Base-by-base conservation (phyloP, 768 basidiomycete species). In the Asterophora parasitica region DNA sequence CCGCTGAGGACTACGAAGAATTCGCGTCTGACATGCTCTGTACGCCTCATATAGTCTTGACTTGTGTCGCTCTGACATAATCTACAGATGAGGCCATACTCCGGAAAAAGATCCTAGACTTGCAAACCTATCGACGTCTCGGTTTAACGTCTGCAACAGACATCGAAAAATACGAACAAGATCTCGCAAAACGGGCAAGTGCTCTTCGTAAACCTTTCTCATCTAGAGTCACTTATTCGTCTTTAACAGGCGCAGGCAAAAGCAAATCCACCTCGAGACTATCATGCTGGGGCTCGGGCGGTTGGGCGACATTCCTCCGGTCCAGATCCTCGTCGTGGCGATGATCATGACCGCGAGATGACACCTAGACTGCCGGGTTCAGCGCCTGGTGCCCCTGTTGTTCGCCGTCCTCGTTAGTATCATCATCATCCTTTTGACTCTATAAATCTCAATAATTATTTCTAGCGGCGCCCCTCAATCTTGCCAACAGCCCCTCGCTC, bases 1-100 rank as follows among this genome's bases (percentile, higher is more conserved):
- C 92, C 0, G 85, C 88, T 1, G 82, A 88, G 49, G 95, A 99
- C 60, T 94, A 86, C 56, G 96, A 99, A 62, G 74, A 74, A 3
- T 89, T 98, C 61, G 74, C 85, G 4, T 78, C 92, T 9, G 95
- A 96, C 46, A 78, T 98, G 50, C 75, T 97, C 19, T 97, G 94
- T 97, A 72, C 42, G 87, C 64, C 2, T 17, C 16, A 37, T 17
- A 23, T 20, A 26, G 9, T 39, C 38, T 31, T 41, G 8, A 19
- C 8, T 30, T 1, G 19, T 31, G 32, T n/a, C 1, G 13, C 39
- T 8, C 49, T 46, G 16, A 56, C 30, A 23, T 27, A 32, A 23
- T 27, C 2, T 4, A 9, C 36, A 97, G 94, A 95, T 57, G 95
- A 98, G 65, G 79, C 87, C 4, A 73, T 86, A 46, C 72, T 99